Evolutionary conservation across 805 yeast genomes (phyloP).

Genomic region (Yamadazyma ubonensis): DNA sequence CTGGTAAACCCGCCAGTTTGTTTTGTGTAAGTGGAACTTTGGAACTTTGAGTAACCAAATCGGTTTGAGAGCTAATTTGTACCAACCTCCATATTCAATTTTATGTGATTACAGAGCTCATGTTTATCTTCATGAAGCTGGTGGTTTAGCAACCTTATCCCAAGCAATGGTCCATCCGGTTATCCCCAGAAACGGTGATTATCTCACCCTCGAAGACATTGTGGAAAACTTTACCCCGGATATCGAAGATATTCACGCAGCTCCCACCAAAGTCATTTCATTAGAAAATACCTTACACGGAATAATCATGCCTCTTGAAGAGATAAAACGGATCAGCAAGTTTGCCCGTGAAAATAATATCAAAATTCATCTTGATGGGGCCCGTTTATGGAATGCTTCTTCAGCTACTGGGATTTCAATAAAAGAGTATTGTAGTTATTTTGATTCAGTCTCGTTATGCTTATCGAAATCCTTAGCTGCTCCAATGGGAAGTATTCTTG

Average conservation of each 20-base stretch:
- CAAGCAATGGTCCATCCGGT: slow-evolving; percentile 44
- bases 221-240: slow-evolving; percentile 38
- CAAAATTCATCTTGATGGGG: slow-evolving; percentile 43
- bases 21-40: slow-evolving; percentile 43
- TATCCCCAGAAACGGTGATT: slow-evolving; percentile 31
- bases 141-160: slow-evolving; percentile 42
- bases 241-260: slow-evolving; percentile 45
- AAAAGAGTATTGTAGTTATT: slow-evolving; percentile 38
- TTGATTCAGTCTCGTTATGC: slow-evolving; percentile 44
- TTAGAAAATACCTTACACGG: slow-evolving; percentile 47
- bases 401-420: slow-evolving; percentile 39
- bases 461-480: slow-evolving; percentile 44
- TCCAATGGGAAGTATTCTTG: slow-evolving; percentile 44
- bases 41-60: slow-evolving; percentile 45
- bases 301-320: slow-evolving; percentile 39
- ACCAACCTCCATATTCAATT: slow-evolving; percentile 43
- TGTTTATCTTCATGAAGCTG: slow-evolving; percentile 40
- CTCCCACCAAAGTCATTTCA: slow-evolving; percentile 44
- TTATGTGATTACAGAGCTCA: slow-evolving; percentile 41
- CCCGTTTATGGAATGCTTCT: slow-evolving; percentile 45
- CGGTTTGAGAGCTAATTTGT: slow-evolving; percentile 36
- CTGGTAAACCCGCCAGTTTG: slow-evolving; percentile 41
- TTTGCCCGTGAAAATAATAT: slow-evolving; percentile 35
- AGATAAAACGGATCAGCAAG: slow-evolving; percentile 33
- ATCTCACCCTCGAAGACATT: slow-evolving; percentile 39